These are phyloP conservation scores for Nitzschia palea DNA, from an alignment of 108 stramenopile species.

Conservation along the genomic window DNA sequence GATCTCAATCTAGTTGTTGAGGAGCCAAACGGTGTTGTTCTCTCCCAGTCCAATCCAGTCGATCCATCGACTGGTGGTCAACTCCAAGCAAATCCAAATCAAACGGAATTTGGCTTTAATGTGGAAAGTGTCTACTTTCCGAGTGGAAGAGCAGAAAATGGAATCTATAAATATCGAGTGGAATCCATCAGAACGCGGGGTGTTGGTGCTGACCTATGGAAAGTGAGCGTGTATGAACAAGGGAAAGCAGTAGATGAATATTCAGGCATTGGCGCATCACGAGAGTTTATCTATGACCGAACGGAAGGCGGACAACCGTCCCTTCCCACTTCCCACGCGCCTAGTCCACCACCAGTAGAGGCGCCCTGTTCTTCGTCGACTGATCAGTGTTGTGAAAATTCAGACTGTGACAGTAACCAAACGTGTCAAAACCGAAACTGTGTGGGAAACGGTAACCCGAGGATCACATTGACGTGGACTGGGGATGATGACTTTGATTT, in stretches of 20 bases:
- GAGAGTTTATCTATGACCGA: constrained; percentile 16
- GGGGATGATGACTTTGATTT: constrained; percentile 41
- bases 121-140: constrained; percentile 32
- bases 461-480: constrained; percentile 37
- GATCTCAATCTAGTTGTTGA: constrained; percentile 21
- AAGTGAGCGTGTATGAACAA: constrained; percentile 26
- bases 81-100: constrained; percentile 7
- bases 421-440: constrained; percentile 34
- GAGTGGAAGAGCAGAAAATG: constrained; percentile 1
- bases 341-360: not conserved
- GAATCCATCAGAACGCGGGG: constrained; percentile 6
- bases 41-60: not conserved
- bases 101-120: constrained; percentile 24
- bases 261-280: constrained; percentile 31
- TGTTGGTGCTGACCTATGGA: constrained; percentile 29
- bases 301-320: not conserved
- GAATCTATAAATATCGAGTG: constrained; percentile 16
- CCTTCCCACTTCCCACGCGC: not conserved
- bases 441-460: constrained; percentile 22
- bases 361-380: not conserved
- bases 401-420: constrained; percentile 17
- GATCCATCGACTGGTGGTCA: constrained; percentile 24
- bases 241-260: constrained; percentile 12
- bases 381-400: constrained; percentile 23
- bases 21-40: constrained; percentile 7